Percentiles rank a stretch among this genome's conserved stretches.
phyloP scores from a whole-genome alignment of 164 flowering plant genomes.

The Tinospora cordifolia region DNA sequence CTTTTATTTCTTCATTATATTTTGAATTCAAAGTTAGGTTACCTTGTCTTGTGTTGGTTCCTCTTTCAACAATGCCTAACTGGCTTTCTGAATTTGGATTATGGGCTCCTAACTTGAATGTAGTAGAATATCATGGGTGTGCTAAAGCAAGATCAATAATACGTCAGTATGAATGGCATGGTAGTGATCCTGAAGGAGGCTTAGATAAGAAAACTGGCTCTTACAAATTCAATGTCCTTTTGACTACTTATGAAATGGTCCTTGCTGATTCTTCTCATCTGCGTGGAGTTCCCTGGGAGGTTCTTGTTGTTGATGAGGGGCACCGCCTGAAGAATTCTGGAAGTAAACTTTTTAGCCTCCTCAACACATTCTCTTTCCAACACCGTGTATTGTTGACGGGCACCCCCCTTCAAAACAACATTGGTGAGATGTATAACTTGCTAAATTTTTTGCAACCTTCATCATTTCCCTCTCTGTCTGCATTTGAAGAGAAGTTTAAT shows the following conservation, averaged over 20 bases:
- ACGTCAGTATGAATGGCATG: slow-evolving; percentile 98
- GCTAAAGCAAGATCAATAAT: slow-evolving; percentile 85
- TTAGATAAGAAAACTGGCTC: slow-evolving; percentile 39
- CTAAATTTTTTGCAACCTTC: slow-evolving; percentile 94
- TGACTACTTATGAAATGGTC: slow-evolving; percentile 97
- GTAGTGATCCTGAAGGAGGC: slow-evolving; percentile 30
- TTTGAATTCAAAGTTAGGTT: slow-evolving; percentile 65
- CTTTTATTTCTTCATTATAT: slow-evolving; percentile 80
- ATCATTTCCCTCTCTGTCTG: slow-evolving; percentile 83
- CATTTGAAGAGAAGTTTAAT: slow-evolving; percentile 88
- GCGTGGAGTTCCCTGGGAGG: slow-evolving; percentile 97
- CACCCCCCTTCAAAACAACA: slow-evolving; percentile 96
- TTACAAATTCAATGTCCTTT: slow-evolving; percentile 76
- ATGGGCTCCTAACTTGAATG: slow-evolving; percentile 93
- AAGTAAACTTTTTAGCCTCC: slow-evolving; percentile 92
- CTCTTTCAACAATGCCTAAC: slow-evolving; percentile 98
- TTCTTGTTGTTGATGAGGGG: slow-evolving; percentile 98
- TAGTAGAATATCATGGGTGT: slow-evolving; percentile 96
- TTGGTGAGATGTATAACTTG: slow-evolving; percentile 94
- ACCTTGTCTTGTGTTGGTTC: slow-evolving; percentile 93
- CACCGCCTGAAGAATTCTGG: slow-evolving; percentile 90
- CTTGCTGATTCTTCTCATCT: slow-evolving; percentile 80
- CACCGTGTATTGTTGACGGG: slow-evolving; percentile 96
- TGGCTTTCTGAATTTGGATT: slow-evolving; percentile 89
- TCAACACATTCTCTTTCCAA: slow-evolving; percentile 82